Evolutionary conservation across 768 basidiomycete genomes (phyloP).

Genomic region (Boletus pseudopeckii): DNA sequence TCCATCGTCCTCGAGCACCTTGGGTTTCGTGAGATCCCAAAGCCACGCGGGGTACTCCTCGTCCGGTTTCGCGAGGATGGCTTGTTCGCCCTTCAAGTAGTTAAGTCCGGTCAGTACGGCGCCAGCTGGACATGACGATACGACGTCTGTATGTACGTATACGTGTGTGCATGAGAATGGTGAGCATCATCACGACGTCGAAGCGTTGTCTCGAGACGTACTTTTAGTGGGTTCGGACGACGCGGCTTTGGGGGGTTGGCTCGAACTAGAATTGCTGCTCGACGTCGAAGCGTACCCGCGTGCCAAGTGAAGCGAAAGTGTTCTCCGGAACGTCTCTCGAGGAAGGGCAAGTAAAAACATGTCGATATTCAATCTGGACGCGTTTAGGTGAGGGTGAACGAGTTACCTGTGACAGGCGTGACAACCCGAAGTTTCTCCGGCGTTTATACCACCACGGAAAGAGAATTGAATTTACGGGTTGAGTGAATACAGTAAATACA

Average conservation of each 20-base stretch:
- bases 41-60: conserved; percentile 88
- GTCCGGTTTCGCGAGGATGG: conserved; percentile 74
- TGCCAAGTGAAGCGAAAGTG: conserved; percentile 1
- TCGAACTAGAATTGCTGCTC: not conserved
- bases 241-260: not conserved
- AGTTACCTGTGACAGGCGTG: conserved; percentile 2
- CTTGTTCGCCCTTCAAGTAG: conserved; percentile 78
- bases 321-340: conserved; percentile 12
- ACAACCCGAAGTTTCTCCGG: too few relatives aligned
- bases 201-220: conserved; percentile 6
- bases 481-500: conserved; percentile 24
- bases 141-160: conserved; percentile 7
- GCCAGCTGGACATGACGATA: conserved; percentile 67
- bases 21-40: conserved; percentile 70
- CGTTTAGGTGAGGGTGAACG: not conserved
- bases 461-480: not conserved
- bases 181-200: not conserved
- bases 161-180: too few relatives aligned
- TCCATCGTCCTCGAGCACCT: conserved; percentile 63
- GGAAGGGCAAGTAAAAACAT: conserved; percentile 21
- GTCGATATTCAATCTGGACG: not conserved
- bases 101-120: conserved; percentile 78
- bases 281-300: conserved; percentile 17
- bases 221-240: conserved; percentile 17
- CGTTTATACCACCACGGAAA: too few relatives aligned